Evolutionary conservation across 1,284 basidiomycete genomes (phyloP).

Genomic region (Cystobasidiaceae sp.): DNA sequence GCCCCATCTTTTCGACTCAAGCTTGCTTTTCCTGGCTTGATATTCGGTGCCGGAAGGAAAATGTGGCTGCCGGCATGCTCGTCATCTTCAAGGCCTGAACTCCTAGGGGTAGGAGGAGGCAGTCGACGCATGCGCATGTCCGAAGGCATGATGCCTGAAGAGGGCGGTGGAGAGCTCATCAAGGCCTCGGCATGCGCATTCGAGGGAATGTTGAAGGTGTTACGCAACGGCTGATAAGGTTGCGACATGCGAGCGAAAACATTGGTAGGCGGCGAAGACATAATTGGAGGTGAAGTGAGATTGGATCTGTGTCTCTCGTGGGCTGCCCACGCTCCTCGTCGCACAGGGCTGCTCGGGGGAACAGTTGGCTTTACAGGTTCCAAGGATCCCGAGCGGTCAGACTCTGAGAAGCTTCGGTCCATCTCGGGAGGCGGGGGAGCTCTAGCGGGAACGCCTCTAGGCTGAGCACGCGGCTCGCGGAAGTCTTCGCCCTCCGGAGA

Average conservation of each 20-base stretch:
- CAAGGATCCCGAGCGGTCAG: conserved; percentile 5
- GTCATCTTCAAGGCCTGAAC: conserved; percentile 12
- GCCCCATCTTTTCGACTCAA: neutral
- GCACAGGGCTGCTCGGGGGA: conserved; percentile 1
- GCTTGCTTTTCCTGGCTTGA: conserved; percentile 29
- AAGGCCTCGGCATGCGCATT: conserved; percentile 37
- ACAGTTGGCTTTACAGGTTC: neutral
- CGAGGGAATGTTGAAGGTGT: conserved; percentile 15
- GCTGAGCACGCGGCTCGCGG: neutral
- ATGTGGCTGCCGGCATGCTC: conserved; percentile 26
- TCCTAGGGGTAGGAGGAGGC: conserved; percentile 22
- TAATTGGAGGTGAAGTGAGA: conserved; percentile 28
- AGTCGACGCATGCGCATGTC: conserved; percentile 9
- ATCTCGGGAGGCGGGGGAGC: neutral
- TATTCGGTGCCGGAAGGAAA: conserved; percentile 35
- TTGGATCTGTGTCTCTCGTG: conserved; percentile 6
- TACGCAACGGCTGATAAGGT: conserved; percentile 40
- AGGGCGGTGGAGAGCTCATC: conserved; percentile 39
- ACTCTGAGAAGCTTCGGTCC: conserved; percentile 7
- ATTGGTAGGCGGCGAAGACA: conserved; percentile 39
- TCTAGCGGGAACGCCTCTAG: neutral
- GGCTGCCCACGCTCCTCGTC: neutral
- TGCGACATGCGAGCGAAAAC: conserved; percentile 41
- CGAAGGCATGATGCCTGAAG: conserved; percentile 39
- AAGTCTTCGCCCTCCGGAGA: neutral